Evolutionary conservation across 2,329 filamentous ascomycete genomes (phyloP).

Genomic region (Phyllosticta ampelicida): DNA sequence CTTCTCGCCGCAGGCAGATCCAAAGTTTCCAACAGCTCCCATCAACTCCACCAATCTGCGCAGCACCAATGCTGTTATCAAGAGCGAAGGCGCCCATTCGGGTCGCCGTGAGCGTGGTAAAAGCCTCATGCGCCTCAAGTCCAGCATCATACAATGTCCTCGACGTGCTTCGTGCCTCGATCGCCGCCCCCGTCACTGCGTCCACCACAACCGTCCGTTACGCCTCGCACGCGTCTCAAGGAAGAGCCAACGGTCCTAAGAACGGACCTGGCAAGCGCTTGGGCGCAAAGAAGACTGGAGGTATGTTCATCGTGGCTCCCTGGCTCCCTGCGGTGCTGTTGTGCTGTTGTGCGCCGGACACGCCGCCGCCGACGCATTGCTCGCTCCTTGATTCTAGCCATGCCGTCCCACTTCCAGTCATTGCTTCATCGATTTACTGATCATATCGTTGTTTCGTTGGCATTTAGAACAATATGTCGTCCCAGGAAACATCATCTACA

Average conservation of each 20-base stretch:
- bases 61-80: conserved; percentile 25
- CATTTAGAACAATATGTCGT: conserved; percentile 79
- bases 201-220: conserved; percentile 43
- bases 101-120: conserved; percentile 16
- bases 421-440: neutral
- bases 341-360: neutral
- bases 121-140: conserved; percentile 21
- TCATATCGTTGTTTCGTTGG: neutral
- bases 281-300: conserved; percentile 86
- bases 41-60: neutral
- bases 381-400: neutral
- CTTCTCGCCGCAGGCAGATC: neutral
- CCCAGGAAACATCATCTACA: conserved; percentile 95
- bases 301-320: conserved; percentile 35
- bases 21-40: conserved; percentile 8
- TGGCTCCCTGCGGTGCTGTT: neutral
- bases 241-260: conserved; percentile 58
- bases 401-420: neutral
- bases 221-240: conserved; percentile 55
- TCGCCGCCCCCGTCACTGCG: conserved; percentile 16
- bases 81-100: conserved; percentile 28
- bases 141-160: conserved; percentile 20
- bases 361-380: neutral
- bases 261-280: conserved; percentile 73
- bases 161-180: conserved; percentile 13